Percentiles rank a stretch among this genome's conserved stretches.
These are phyloP conservation scores for Triticum urartu DNA, from an alignment of 176 grass and related monocot species.

Conservation along the genomic window DNA sequence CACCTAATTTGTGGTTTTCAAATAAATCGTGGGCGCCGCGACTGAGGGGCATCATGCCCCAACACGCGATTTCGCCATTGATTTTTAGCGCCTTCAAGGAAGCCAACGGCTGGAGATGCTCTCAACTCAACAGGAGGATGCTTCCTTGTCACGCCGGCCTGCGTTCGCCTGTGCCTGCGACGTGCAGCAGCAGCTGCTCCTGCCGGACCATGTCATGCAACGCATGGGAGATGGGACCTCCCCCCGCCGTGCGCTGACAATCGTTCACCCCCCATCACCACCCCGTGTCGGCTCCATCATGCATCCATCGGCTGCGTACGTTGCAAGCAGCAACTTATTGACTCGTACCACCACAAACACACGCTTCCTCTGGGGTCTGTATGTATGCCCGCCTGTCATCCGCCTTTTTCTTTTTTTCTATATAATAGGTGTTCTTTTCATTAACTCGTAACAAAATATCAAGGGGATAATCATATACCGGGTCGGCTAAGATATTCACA, in stretches of 20 bases:
- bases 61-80: too few relatives aligned
- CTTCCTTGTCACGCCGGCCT: slow-evolving; percentile 43
- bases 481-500: too few relatives aligned
- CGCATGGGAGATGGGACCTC: slow-evolving; percentile 12
- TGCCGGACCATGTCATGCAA: slow-evolving; percentile 4
- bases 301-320: slow-evolving; percentile 18
- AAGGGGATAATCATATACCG: too few relatives aligned
- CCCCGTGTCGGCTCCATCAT: slow-evolving; percentile 8
- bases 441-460: too few relatives aligned
- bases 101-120: too few relatives aligned
- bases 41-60: too few relatives aligned
- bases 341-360: not conserved
- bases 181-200: not conserved
- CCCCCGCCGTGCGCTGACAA: slow-evolving; percentile 12
- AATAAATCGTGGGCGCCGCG: too few relatives aligned
- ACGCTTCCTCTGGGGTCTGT: not conserved
- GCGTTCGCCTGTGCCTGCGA: not conserved
- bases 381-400: not conserved
- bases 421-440: too few relatives aligned
- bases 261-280: slow-evolving; percentile 16
- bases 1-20: too few relatives aligned
- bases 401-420: too few relatives aligned
- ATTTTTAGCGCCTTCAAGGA: too few relatives aligned
- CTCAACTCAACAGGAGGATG: not conserved
- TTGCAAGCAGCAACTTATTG: slow-evolving; percentile 19